phyloP scores from a whole-genome alignment of 2,329 filamentous ascomycete genomes.

The Arthroderma uncinatum region DNA sequence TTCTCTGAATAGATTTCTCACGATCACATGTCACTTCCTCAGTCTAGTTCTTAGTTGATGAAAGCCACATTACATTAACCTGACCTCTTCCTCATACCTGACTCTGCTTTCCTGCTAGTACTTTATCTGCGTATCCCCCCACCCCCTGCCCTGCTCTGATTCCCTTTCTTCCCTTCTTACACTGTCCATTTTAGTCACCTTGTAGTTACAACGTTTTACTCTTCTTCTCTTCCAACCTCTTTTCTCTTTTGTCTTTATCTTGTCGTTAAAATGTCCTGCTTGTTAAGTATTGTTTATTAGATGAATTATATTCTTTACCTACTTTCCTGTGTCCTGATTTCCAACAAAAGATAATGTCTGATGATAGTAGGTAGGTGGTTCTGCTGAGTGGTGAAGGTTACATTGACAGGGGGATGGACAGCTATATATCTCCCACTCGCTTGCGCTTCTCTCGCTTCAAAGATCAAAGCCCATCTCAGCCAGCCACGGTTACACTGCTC shows the following conservation, averaged over 20 bases:
- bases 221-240: not conserved
- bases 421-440: too few species aligned
- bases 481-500: too few species aligned
- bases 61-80: not conserved
- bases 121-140: too few species aligned
- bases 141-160: not conserved
- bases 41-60: not conserved
- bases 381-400: too few species aligned
- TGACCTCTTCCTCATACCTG: not conserved
- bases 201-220: not conserved
- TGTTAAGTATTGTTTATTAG: not conserved
- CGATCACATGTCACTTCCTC: not conserved
- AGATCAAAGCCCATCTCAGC: too few species aligned
- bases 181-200: not conserved
- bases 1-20: conserved; percentile 20
- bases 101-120: not conserved
- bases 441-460: too few species aligned
- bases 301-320: not conserved
- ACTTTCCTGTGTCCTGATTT: not conserved
- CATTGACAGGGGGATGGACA: too few species aligned
- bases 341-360: not conserved
- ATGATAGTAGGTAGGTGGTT: too few species aligned
- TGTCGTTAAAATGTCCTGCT: not conserved
- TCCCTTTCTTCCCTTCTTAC: not conserved
- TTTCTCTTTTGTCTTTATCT: not conserved